These are phyloP conservation scores for Solanum clarkiae DNA, from an alignment of 257 asterid genomes.

Conservation along the genomic window DNA sequence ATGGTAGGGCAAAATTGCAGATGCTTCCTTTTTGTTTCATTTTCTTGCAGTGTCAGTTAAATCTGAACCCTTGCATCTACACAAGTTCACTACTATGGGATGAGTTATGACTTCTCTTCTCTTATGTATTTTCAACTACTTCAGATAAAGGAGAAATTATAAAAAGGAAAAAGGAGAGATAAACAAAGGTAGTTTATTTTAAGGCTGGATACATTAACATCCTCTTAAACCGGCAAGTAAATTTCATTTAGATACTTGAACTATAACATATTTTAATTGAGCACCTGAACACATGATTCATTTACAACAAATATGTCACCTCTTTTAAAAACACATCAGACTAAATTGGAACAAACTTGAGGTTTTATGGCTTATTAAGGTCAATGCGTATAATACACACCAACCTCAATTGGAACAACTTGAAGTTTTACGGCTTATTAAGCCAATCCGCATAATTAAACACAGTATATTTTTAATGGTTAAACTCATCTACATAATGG, in stretches of 20 bases:
- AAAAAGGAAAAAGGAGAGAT: background rate
- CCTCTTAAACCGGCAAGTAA: too few species aligned
- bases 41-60: background rate
- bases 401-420: background rate
- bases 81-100: background rate
- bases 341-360: background rate
- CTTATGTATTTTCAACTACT: background rate
- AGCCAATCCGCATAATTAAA: too few species aligned
- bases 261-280: too few species aligned
- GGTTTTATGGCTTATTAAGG: background rate
- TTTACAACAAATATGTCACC: too few species aligned
- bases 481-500: too few species aligned
- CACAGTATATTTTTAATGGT: too few species aligned
- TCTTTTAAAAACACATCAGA: background rate
- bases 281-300: background rate
- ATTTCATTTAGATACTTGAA: too few species aligned
- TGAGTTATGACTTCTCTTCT: background rate
- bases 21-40: background rate
- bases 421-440: too few species aligned
- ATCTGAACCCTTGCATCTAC: background rate
- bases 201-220: background rate
- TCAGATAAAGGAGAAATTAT: background rate
- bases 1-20: background rate
- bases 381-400: too few species aligned
- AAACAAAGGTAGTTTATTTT: background rate